Evolutionary conservation across 768 basidiomycete species (phyloP), one percentile per base, ranked within the genome.

Genomic region (Tylopilus plumbeoviolaceoides): DNA sequence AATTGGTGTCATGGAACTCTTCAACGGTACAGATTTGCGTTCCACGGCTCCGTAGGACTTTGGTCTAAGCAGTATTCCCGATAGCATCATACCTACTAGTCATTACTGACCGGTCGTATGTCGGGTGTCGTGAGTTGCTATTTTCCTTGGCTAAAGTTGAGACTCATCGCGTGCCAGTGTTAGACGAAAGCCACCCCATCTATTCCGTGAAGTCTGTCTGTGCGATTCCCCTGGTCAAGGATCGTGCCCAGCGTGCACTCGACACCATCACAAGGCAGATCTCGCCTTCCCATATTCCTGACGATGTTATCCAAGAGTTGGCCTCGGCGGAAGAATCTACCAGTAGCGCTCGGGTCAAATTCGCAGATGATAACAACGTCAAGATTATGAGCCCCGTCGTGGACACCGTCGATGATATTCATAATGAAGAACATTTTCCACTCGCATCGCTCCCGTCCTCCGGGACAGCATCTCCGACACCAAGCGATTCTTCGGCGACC

Each of bases 31-130:
- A 50, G 41, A 55, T 40, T 25, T 53, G 4, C 43, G 41, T 30
- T 42, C 21, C 21, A 23, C 48, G 47, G 15, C 4, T 18, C 15
- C 35, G 7, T 41, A 39, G 17, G 6, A 39, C 39, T 43, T n/a
- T 48, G 17, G 25, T 59, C 59, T 64, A n/a, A 69, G 31, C 11
- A 47, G 41, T 45, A 27, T 33, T 35, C 20, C 55, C 46, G 45
- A 48, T 61, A 91, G 91, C 79, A 33, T 87, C 90, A 9, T 85
- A 91, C 72, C 70, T 93, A 17, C 71, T 93, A 41, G 86, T 90
- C 5, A 80, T 93, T 44, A 83, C 82, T 18, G 75, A 81, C 2
- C 79, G 80, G 53, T 72, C 72, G 42, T 78, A 84, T 55, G 73
- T 87, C 12, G 91, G 91, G 54, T 74, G 77, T 57, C 65, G 91